These are phyloP conservation scores for Inga leiocalycina DNA, from an alignment of 306 rosid species.

Conservation along the genomic window DNA sequence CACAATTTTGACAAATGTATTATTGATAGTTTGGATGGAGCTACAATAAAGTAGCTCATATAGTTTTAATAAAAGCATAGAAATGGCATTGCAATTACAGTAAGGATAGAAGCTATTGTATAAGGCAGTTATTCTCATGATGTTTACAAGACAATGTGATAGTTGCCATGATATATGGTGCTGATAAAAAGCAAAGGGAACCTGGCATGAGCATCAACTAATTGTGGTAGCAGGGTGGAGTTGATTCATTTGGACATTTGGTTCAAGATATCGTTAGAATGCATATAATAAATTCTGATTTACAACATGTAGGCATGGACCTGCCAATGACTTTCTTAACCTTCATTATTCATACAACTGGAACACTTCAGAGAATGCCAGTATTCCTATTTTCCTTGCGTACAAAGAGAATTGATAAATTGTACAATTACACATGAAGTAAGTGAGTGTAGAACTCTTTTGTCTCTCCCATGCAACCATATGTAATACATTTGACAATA, in stretches of 20 bases:
- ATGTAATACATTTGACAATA: not conserved
- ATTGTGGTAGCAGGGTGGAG: not conserved
- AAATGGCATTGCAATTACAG: not conserved
- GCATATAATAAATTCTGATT: not conserved
- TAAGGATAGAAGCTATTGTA: not conserved
- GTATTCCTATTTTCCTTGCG: not conserved
- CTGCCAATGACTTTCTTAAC: not conserved
- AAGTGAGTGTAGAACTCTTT: not conserved
- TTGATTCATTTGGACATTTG: not conserved
- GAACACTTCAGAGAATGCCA: constrained; percentile 3
- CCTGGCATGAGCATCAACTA: not conserved
- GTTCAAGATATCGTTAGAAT: not conserved
- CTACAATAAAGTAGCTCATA: not conserved
- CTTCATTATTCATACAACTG: not conserved
- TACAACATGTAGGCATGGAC: not conserved
- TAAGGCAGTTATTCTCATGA: not conserved
- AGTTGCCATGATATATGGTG: not conserved
- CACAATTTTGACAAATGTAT: not conserved
- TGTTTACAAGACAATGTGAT: not conserved
- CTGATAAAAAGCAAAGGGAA: not conserved
- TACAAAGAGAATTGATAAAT: not conserved
- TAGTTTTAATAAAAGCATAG: not conserved
- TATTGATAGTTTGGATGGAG: not conserved
- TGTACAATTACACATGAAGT: not conserved
- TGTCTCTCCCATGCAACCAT: constrained; percentile 9